phyloP scores from a whole-genome alignment of 768 basidiomycete genomes.

The Dictyophora rubrovolvata region DNA sequence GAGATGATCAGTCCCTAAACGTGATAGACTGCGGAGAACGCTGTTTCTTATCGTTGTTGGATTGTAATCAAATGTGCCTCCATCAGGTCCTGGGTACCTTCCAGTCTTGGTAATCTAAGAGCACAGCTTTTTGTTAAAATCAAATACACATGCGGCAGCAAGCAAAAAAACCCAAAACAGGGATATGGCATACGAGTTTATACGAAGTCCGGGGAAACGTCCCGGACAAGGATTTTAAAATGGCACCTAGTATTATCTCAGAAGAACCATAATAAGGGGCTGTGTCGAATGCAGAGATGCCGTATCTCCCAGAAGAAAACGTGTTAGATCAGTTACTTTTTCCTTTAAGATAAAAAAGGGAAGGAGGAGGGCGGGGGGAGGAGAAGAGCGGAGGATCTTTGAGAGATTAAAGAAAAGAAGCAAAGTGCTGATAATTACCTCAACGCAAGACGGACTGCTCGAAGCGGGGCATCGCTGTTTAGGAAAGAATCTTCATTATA shows the following conservation, averaged over 20 bases:
- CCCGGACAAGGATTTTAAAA: slow-evolving; percentile 42
- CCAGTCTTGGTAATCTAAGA: slow-evolving; percentile 79
- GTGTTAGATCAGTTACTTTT: not conserved
- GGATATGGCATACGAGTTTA: slow-evolving; percentile 41
- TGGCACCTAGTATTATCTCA: slow-evolving; percentile 64
- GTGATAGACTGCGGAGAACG: slow-evolving; percentile 53
- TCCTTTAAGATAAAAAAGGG: too few species aligned
- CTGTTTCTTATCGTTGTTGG: slow-evolving; percentile 55
- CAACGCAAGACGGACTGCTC: slow-evolving; percentile 64
- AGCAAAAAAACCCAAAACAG: not conserved
- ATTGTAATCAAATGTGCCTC: slow-evolving; percentile 61
- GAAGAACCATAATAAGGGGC: slow-evolving; percentile 73
- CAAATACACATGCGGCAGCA: not conserved
- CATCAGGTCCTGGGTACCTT: slow-evolving; percentile 43
- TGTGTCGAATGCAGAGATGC: slow-evolving; percentile 74
- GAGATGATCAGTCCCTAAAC: slow-evolving; percentile 67
- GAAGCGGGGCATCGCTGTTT: slow-evolving; percentile 44
- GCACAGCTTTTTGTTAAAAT: not conserved
- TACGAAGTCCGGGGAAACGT: slow-evolving; percentile 77
- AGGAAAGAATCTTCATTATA: slow-evolving; percentile 59
- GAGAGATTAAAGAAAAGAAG: not conserved
- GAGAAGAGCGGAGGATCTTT: not conserved
- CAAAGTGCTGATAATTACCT: slow-evolving; percentile 35
- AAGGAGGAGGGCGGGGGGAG: too few species aligned
- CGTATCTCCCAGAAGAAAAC: slow-evolving; percentile 44